Evolutionary conservation across 176 grass and related monocot species (phyloP), one percentile per base, ranked within the genome.

Genomic region (Microstegium vimineum): DNA sequence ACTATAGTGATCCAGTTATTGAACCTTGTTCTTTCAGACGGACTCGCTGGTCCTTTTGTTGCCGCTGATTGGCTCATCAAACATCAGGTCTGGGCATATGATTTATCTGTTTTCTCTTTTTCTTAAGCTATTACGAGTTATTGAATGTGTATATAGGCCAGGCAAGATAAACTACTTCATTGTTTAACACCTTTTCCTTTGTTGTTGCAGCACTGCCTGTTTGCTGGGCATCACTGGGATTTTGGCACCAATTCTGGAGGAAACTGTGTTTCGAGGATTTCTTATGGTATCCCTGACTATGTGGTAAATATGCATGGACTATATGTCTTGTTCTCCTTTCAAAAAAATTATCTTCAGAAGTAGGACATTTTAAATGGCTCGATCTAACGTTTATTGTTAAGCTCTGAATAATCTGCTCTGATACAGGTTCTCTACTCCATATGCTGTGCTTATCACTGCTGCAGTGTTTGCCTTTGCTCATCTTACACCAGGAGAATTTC

Each of bases 261-360:
- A 98, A 61, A 95, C 95, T 82, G 71, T 98, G 33, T 98, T 98
- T 90, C 76, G 95, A 82, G 92, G 95, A 78, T 98, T 98, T 86
- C 82, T 98, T 49, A 88, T 98, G 90, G 92, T 90, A 66, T 91
- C 95, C 42, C 82, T 98, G 77, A 93, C 88, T 80, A 98, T 88
- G 84, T 95, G 93, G 92, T 98, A 91, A 81, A 34, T 71, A 84
- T 51, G 6, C 30, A 69, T 54, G 8, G 15, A 52, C 4, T 42
- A 61, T 32, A 66, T 75, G 43, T 62, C 8, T 73, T 76, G 47
- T 67, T 62, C 32, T 46, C 30, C 43, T 59, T 76, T 70, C 7
- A 38, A 85, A 72, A 25, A 77, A 20, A 18, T 52, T 35, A 46
- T 66, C 27, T 72, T 17, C 77, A 79, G 10, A 66, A 62, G 17